phyloP scores from a whole-genome alignment of 2,329 filamentous ascomycete genomes.

The Fusarium praegraminearum region DNA sequence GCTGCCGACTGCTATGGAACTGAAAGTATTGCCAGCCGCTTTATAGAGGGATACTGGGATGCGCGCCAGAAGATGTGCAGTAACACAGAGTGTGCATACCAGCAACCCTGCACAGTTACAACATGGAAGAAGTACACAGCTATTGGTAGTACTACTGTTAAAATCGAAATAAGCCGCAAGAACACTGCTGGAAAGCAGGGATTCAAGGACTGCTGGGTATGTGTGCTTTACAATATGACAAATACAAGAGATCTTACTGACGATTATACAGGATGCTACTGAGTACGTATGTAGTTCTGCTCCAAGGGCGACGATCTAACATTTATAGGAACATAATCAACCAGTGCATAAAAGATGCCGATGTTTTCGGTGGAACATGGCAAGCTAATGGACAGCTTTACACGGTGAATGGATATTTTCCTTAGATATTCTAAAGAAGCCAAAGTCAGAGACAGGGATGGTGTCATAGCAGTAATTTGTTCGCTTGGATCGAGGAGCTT shows the following conservation, averaged over 20 bases:
- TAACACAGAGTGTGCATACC: not conserved
- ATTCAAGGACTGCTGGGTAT: conserved; percentile 13
- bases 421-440: too few relatives aligned
- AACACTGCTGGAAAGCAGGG: not conserved
- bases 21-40: not conserved
- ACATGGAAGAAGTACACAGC: not conserved
- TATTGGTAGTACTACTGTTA: not conserved
- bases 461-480: too few relatives aligned
- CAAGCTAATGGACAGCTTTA: conserved; percentile 1
- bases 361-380: not conserved
- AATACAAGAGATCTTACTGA: not conserved
- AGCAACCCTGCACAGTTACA: not conserved
- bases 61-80: conserved; percentile 16
- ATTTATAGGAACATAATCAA: not conserved
- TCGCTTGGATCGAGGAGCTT: too few relatives aligned
- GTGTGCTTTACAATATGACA: not conserved
- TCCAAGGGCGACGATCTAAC: not conserved
- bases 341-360: not conserved
- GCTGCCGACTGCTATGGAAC: not conserved
- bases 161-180: not conserved
- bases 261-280: not conserved
- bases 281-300: not conserved
- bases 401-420: not conserved
- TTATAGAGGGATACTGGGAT: not conserved
- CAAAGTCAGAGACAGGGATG: too few relatives aligned